Percentiles rank a stretch among this genome's conserved stretches.
These are phyloP conservation scores for Rhizopogon vinicolor DNA, from an alignment of 768 basidiomycete genomes.

Conservation along the genomic window DNA sequence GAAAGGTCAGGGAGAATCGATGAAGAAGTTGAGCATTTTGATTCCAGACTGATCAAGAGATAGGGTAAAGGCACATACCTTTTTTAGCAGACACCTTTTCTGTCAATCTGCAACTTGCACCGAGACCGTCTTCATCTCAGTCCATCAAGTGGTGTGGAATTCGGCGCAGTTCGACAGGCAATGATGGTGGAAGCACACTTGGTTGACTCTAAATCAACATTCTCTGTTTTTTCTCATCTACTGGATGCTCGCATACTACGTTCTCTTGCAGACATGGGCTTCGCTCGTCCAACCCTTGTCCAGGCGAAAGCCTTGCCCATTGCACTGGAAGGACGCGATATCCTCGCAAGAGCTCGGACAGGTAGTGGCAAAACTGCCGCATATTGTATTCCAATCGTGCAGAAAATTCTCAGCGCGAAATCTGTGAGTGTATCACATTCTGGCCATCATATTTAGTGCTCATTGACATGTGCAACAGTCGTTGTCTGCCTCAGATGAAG, in stretches of 20 bases:
- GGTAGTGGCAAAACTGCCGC: slow-evolving; percentile 98
- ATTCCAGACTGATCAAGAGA: background rate
- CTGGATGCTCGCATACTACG: slow-evolving; percentile 84
- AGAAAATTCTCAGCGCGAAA: slow-evolving; percentile 83
- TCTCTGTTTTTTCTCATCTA: slow-evolving; percentile 65
- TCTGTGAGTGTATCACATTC: slow-evolving; percentile 44
- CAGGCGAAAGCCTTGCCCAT: slow-evolving; percentile 91
- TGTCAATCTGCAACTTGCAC: background rate
- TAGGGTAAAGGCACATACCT: background rate
- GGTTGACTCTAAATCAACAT: slow-evolving; percentile 45
- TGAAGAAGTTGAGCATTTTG: background rate
- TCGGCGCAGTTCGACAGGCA: background rate
- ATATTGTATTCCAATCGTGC: slow-evolving; percentile 87
- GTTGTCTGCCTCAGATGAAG: slow-evolving; percentile 33
- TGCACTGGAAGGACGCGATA: slow-evolving; percentile 83
- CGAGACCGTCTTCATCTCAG: no score
- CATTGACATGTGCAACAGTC: slow-evolving; percentile 23
- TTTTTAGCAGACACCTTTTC: background rate
- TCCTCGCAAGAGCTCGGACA: slow-evolving; percentile 90
- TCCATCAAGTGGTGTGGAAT: background rate
- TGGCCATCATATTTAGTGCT: background rate
- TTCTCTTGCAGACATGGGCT: slow-evolving; percentile 85
- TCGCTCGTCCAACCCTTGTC: slow-evolving; percentile 87
- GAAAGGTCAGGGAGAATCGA: background rate
- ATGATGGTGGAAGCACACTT: slow-evolving; percentile 42